Base-by-base conservation (phyloP, 148 eudicot species). In the Vaccinium darrowii region DNA sequence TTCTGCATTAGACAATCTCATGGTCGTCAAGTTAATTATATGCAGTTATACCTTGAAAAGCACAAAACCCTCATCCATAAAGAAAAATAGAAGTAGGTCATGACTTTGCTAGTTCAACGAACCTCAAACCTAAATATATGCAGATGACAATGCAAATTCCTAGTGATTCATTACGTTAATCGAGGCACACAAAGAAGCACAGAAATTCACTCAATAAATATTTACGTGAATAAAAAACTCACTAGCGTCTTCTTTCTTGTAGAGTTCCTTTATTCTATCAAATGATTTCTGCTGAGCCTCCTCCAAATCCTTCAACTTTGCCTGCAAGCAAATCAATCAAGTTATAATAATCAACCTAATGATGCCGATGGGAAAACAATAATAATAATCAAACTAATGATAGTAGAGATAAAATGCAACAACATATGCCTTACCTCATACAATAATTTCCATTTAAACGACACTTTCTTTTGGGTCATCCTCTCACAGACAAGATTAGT, bases 361-460 rank as follows among this genome's bases (percentile, higher is more conserved):
- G 13, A 47, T 47, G 52, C 5, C 10, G 12, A 36, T 19, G 2
- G n/a, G 47, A 3, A 49, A 54, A 9, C 21, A 56, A 80, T 78
- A 30, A 78, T 10, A 50, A 16, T 81, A 36, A 57, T 13, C 49
- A 80, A 72, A 49, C 27, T 6, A 67, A 36, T 15, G 16, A 56
- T 21, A 73, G 56, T 5, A 23, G 7, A 86, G 30, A 25, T 50
- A 39, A 57, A 47, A 51, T 43, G 67, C 76, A 74, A 52, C 74
- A 82, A 25, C 18, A 57, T 79, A 23, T 67, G 10, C 13, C 78
- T 83, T 87, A 94, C 98, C 98, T 94, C 92, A 87, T 92, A 96
- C 88, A 96, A 86, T 83, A 79, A 84, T 86, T 87, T 94, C 99
- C 99, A 97, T 63, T n/a, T 81, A 76, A 83, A 94, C 33, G 90